These are phyloP conservation scores for Hyaloperonospora brassicae DNA, from an alignment of 352 stramenopile species.

Conservation along the genomic window DNA sequence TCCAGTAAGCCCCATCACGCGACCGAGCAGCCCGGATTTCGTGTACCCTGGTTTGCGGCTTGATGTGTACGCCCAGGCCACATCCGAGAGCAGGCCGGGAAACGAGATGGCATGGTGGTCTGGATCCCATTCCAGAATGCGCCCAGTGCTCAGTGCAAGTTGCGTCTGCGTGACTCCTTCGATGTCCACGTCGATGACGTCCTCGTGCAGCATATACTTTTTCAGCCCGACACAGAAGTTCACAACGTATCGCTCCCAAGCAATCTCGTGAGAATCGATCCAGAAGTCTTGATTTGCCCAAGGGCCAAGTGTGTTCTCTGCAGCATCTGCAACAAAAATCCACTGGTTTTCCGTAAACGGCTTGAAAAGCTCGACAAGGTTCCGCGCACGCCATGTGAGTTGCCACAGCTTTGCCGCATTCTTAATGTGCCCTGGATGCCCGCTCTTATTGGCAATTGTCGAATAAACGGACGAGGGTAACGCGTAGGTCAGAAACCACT, in stretches of 20 bases:
- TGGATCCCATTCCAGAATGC: slow-evolving; percentile 81
- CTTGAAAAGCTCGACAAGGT: slow-evolving; percentile 77
- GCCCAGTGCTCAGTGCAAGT: slow-evolving; percentile 65
- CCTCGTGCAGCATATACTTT: slow-evolving; percentile 75
- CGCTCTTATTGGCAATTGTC: slow-evolving; percentile 57
- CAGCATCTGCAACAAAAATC: slow-evolving; percentile 59
- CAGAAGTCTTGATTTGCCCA: slow-evolving; percentile 41
- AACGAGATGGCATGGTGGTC: slow-evolving; percentile 48
- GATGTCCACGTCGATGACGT: slow-evolving; percentile 78
- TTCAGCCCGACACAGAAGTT: slow-evolving; percentile 82
- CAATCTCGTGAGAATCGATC: slow-evolving; percentile 65
- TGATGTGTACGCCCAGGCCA: slow-evolving; percentile 86
- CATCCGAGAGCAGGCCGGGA: slow-evolving; percentile 60
- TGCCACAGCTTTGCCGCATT: slow-evolving; percentile 61
- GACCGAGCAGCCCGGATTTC: slow-evolving; percentile 67
- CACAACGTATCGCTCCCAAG: slow-evolving; percentile 79
- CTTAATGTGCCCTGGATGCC: slow-evolving; percentile 54
- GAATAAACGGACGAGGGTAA: slow-evolving; percentile 78
- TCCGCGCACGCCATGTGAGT: slow-evolving; percentile 68
- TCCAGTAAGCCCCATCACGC: slow-evolving; percentile 81
- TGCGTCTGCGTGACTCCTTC: slow-evolving; percentile 74
- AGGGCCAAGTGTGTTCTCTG: slow-evolving; percentile 26
- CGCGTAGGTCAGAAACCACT: slow-evolving; percentile 76
- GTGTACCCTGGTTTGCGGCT: slow-evolving; percentile 85
- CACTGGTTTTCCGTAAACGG: slow-evolving; percentile 84